Conservation (phyloP, 495 filamentous ascomycete genomes). For the Echria macrotheca region DNA sequence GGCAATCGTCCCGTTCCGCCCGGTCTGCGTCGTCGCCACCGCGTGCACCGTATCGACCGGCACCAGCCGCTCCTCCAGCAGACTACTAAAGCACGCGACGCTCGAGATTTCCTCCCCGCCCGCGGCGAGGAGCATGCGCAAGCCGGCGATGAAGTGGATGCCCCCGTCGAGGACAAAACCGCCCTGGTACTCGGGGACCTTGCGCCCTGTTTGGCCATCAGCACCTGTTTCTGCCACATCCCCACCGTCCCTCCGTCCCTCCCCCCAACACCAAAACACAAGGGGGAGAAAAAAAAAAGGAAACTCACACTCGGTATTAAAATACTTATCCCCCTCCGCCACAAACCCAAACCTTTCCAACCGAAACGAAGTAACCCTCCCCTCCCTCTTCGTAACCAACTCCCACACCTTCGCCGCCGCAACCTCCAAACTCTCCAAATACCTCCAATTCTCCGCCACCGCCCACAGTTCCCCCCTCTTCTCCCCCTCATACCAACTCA, state of each 20-base stretch:
- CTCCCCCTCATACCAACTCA: conserved; percentile 51
- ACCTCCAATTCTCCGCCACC: conserved; percentile 76
- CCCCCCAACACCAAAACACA: no score
- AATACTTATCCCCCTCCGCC: conserved; percentile 39
- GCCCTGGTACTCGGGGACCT: conserved; percentile 64
- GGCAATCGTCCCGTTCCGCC: conserved; percentile 54
- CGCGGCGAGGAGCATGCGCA: conserved; percentile 54
- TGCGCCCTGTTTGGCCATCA: no score
- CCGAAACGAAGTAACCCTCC: conserved; percentile 59
- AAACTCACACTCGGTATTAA: conserved; percentile 49
- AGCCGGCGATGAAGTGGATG: conserved; percentile 64
- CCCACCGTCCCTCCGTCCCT: no score
- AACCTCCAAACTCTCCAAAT: conserved; percentile 49
- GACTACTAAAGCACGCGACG: conserved; percentile 54
- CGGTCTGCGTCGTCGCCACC: conserved; percentile 49
- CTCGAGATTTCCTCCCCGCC: conserved; percentile 39
- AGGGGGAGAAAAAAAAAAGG: not conserved
- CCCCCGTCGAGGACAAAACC: conserved; percentile 75
- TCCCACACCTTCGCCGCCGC: conserved; percentile 50
- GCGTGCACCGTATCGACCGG: conserved; percentile 72
- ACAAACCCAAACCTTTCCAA: conserved; percentile 52
- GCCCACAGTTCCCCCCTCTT: conserved; percentile 50
- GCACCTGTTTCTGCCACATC: no score
- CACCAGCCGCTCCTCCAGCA: conserved; percentile 55
- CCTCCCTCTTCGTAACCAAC: no score